Percentiles rank a stretch among this genome's conserved stretches.
phyloP scores from a whole-genome alignment of 1,139 yeast genomes.

The Meyerozyma sp. region DNA sequence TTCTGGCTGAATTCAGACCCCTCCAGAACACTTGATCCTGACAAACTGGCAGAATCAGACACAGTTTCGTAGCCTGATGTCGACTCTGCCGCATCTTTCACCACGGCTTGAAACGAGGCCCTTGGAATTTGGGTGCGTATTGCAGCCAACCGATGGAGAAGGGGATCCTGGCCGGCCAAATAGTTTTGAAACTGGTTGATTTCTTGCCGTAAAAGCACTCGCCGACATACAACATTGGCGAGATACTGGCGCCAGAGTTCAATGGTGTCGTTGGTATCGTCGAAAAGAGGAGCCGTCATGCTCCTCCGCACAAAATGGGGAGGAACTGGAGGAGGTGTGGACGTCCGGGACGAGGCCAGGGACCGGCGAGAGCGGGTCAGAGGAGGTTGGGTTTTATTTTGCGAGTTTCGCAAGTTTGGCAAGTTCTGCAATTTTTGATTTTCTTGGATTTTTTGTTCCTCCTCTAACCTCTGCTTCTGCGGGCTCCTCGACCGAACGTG shows the following conservation, averaged over 20 bases:
- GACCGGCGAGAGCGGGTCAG: background rate
- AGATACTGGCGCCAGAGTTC: slow-evolving; percentile 37
- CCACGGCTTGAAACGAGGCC: background rate
- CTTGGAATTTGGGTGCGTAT: background rate
- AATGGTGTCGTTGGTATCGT: slow-evolving; percentile 11
- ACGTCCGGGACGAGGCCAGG: background rate
- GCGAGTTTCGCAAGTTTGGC: too few relatives aligned
- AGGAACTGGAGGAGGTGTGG: slow-evolving; percentile 3
- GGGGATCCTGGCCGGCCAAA: slow-evolving; percentile 12
- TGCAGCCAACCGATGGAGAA: slow-evolving; percentile 1
- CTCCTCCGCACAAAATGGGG: slow-evolving; percentile 1
- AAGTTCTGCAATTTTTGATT: too few relatives aligned
- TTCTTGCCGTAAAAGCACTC: slow-evolving; percentile 41
- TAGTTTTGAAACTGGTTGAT: slow-evolving; percentile 29
- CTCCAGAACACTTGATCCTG: slow-evolving; percentile 14
- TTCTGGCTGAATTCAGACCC: slow-evolving; percentile 19
- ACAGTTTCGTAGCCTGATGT: background rate
- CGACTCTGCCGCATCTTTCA: background rate
- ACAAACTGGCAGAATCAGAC: slow-evolving; percentile 3
- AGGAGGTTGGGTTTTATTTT: background rate
- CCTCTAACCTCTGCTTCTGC: background rate
- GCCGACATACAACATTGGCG: slow-evolving; percentile 28
- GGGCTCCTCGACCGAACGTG: background rate
- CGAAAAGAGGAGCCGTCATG: slow-evolving; percentile 1
- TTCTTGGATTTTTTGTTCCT: background rate